phyloP scores from a whole-genome alignment of 2,329 filamentous ascomycete genomes.

The Drechmeria coniospora region DNA sequence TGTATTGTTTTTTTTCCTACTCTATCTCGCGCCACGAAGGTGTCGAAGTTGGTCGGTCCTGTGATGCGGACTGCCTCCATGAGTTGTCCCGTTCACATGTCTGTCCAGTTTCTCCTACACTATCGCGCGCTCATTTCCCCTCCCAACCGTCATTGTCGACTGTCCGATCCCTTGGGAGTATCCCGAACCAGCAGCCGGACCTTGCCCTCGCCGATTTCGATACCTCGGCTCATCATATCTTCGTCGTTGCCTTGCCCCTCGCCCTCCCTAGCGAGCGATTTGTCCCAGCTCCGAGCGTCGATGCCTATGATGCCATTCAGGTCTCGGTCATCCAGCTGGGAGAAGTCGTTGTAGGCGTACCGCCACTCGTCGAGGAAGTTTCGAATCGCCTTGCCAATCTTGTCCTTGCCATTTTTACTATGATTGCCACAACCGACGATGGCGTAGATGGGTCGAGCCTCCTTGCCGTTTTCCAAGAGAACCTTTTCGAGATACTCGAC shows the following conservation, averaged over 20 bases:
- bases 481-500: constrained; percentile 86
- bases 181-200: constrained; percentile 49
- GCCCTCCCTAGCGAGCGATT: constrained; percentile 35
- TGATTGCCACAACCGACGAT: constrained; percentile 96
- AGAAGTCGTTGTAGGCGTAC: constrained; percentile 92
- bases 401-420: constrained; percentile 97
- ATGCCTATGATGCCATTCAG: constrained; percentile 64
- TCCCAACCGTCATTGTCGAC: constrained; percentile 22
- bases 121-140: too few relatives aligned
- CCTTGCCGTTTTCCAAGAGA: constrained; percentile 64
- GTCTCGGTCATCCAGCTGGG: constrained; percentile 80
- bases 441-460: constrained; percentile 69
- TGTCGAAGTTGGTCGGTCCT: too few relatives aligned
- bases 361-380: constrained; percentile 89
- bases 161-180: constrained; percentile 40
- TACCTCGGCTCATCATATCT: constrained; percentile 48
- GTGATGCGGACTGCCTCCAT: too few relatives aligned
- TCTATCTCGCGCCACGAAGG: too few relatives aligned
- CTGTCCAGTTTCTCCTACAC: too few relatives aligned
- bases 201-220: too few relatives aligned
- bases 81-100: too few relatives aligned
- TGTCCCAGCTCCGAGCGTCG: constrained; percentile 53
- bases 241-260: constrained; percentile 24
- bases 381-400: constrained; percentile 87
- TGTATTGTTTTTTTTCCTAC: too few relatives aligned